Evolutionary conservation across 768 basidiomycete species (phyloP), one percentile per base, ranked within the genome.

Genomic region (Boletus patriciae): DNA sequence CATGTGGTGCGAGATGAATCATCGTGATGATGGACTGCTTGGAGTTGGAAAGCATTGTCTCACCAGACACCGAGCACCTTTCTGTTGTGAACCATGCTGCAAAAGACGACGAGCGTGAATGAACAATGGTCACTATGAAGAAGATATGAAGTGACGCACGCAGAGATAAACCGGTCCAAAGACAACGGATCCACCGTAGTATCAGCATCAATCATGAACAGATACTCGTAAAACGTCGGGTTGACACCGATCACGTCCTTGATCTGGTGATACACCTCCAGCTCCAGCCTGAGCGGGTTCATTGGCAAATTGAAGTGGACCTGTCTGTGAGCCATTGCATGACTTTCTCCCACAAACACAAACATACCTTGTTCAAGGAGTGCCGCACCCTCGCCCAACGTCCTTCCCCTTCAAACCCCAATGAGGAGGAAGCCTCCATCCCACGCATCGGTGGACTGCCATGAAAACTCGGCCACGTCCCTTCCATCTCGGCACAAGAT

Each of bases 1-100:
- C 81, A 99, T 87, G 74, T 98, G 94, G 76, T 99, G 97, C 0
- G 94, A 98, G 65, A 99, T 94, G 78, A 93, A 95, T 92, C 94
- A 97, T 97, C 10, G 94, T 97, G 60, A 95, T 88, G 66, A 95
- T 80, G 1, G 95, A 97, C 71, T 94, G 90, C 71, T 97, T 96
- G 18, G 94, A 84, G 64, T 99, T 98, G 33, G 94, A 80, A 54
- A 99, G 77, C 61, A 87, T 82, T 0, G 96, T 99, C 74, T 99
- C 97, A 61, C 97, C 96, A 98, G 55, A 92, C 91, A 65, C 92
- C 96, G 42, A 99, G 81, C 9, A 93, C 82, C 73, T 92, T 91
- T 78, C 88, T 94, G 77, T 97, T 95, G 71, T 96, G 94, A 61
- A 97, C 89, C 94, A 97, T 96, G 10, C 94, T 98, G 50, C 16